Evolutionary conservation across 2,329 filamentous ascomycete species (phyloP).

Genomic region (Tolypocladium endophyticum): DNA sequence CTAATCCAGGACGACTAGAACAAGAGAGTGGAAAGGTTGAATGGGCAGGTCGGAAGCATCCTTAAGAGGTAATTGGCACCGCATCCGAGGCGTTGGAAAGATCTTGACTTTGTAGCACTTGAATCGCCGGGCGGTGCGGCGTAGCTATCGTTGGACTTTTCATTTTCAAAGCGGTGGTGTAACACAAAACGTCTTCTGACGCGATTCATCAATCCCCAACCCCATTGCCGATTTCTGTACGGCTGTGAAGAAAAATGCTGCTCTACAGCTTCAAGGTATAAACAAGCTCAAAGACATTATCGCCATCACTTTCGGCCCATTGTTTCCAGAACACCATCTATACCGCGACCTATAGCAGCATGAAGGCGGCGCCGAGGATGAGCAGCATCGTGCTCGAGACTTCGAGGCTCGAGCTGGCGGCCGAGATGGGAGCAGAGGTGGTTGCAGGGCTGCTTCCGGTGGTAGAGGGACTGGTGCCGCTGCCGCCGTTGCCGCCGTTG

Average conservation of each 20-base stretch:
- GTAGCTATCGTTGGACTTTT: not conserved
- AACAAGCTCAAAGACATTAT: not conserved
- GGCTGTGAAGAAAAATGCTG: not conserved
- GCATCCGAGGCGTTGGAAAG: not conserved
- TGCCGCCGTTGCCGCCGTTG: not conserved
- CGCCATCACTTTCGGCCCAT: not conserved
- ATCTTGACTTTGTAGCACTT: not conserved
- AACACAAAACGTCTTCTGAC: not conserved
- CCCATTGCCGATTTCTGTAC: not conserved
- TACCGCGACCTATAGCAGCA: constrained; percentile 22
- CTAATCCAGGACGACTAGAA: not conserved
- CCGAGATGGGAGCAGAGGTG: constrained; percentile 8
- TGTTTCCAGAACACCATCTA: not conserved
- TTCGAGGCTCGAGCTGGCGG: constrained; percentile 19
- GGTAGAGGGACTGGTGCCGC: not conserved
- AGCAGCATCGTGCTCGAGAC: constrained; percentile 32
- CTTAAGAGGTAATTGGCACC: not conserved
- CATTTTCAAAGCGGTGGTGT: not conserved
- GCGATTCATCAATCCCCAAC: not conserved
- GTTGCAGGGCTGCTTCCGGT: constrained; percentile 3
- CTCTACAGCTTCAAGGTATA: not conserved
- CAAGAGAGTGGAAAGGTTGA: not conserved
- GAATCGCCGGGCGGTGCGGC: not conserved
- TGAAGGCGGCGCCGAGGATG: constrained; percentile 29
- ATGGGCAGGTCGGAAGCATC: not conserved